These are phyloP conservation scores for Phytomonas sp. DNA, from an alignment of 208 protist species.

Conservation along the genomic window DNA sequence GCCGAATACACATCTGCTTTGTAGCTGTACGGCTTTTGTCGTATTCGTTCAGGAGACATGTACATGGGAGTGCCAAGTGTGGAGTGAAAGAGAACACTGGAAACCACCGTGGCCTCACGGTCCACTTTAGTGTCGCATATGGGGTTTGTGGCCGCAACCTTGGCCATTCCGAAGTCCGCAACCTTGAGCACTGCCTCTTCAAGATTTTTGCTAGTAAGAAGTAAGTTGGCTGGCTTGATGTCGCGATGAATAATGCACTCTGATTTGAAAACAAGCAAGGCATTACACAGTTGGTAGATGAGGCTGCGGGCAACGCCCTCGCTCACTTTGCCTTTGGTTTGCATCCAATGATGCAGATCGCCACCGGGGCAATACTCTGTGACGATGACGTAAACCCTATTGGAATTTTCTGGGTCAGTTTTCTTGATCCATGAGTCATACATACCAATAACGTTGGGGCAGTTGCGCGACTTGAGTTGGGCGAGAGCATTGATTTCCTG, in stretches of 20 bases:
- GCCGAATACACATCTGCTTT: conserved; percentile 71
- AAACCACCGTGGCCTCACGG: background rate
- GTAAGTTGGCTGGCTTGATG: conserved; percentile 84
- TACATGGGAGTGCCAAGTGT: conserved; percentile 55
- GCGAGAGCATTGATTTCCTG: conserved; percentile 23
- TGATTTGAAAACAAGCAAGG: conserved; percentile 32
- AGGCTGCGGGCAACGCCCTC: conserved; percentile 29
- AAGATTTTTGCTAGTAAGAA: conserved; percentile 45
- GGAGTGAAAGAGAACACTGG: conserved; percentile 38
- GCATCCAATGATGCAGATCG: conserved; percentile 35
- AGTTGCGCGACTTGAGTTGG: conserved; percentile 18
- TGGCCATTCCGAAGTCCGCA: conserved; percentile 71
- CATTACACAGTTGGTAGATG: conserved; percentile 59
- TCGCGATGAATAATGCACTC: conserved; percentile 77
- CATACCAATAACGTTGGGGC: conserved; percentile 33
- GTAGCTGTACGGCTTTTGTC: conserved; percentile 43
- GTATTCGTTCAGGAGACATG: conserved; percentile 70
- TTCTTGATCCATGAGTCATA: conserved; percentile 23
- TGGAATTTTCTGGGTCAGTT: background rate
- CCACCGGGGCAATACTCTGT: conserved; percentile 62
- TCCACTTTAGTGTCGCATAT: conserved; percentile 4
- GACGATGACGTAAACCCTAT: conserved; percentile 27
- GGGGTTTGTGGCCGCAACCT: conserved; percentile 9
- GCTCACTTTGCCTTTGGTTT: conserved; percentile 13
- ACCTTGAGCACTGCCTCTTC: conserved; percentile 50